phyloP scores from a whole-genome alignment of 805 yeast genomes.

The Metschnikowia baotianmanensis region DNA sequence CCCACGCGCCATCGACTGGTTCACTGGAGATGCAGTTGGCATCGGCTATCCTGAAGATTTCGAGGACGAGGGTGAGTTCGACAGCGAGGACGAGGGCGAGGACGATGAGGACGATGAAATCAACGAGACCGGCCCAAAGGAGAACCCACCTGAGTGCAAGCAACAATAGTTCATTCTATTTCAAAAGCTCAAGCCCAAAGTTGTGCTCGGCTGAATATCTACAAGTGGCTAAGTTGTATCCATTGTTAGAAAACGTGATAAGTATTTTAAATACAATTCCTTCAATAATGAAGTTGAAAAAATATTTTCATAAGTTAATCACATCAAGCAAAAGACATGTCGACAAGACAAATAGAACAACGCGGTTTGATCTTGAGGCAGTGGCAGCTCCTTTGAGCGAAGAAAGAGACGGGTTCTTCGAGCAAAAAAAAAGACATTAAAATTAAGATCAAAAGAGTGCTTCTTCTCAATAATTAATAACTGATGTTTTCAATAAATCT shows the following conservation, averaged over 20 bases:
- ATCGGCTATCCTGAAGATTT: conserved; percentile 57
- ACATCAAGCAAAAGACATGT: too few species aligned
- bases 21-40: conserved; percentile 93
- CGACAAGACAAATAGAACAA: too few species aligned
- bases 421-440: too few species aligned
- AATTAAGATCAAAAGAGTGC: too few species aligned
- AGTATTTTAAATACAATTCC: neutral
- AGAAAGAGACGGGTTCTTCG: too few species aligned
- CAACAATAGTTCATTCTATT: conserved; percentile 45
- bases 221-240: neutral
- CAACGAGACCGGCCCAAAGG: conserved; percentile 49
- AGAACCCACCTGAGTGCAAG: conserved; percentile 75
- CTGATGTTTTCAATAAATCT: too few species aligned
- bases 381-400: too few species aligned
- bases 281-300: neutral
- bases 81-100: conserved; percentile 36
- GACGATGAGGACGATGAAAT: conserved; percentile 64
- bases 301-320: too few species aligned
- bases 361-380: too few species aligned
- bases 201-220: neutral
- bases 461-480: too few species aligned
- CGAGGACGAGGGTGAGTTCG: conserved; percentile 50
- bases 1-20: conserved; percentile 98
- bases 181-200: neutral
- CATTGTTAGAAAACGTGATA: too few species aligned